Conservation (phyloP, 805 yeast genomes). For the Sungouiozyma ichnusensis region DNA sequence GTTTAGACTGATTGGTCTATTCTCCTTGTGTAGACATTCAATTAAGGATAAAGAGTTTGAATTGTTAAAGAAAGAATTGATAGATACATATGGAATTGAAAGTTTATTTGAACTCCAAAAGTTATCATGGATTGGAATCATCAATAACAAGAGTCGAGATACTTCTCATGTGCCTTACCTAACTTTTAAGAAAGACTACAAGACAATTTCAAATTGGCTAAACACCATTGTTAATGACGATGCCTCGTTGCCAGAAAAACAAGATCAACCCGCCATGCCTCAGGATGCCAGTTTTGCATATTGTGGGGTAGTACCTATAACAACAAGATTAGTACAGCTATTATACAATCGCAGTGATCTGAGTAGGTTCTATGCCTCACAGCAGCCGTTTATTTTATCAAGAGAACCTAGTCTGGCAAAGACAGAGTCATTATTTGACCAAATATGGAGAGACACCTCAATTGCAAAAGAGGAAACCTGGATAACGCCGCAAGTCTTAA, state of each 20-base stretch:
- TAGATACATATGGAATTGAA: constrained; percentile 54
- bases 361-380: constrained; percentile 26
- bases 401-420: constrained; percentile 16
- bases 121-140: constrained; percentile 10
- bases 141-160: constrained; percentile 12
- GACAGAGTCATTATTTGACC: constrained; percentile 17
- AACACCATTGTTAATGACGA: constrained; percentile 20
- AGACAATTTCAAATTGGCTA: constrained; percentile 16
- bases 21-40: constrained; percentile 59
- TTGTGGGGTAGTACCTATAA: constrained; percentile 75
- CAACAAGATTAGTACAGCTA: constrained; percentile 57
- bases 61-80: constrained; percentile 41
- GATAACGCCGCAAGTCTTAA: constrained; percentile 12
- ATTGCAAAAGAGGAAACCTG: constrained; percentile 13
- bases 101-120: constrained; percentile 18
- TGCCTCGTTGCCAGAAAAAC: constrained; percentile 3
- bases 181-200: constrained; percentile 17
- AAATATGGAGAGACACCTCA: constrained; percentile 16
- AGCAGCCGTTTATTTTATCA: constrained; percentile 26
- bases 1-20: constrained; percentile 44
- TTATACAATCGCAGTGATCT: constrained; percentile 49
- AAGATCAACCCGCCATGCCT: constrained; percentile 9
- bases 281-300: constrained; percentile 43
- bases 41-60: constrained; percentile 54
- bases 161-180: background rate